Evolutionary conservation across 306 rosid species (phyloP).

Genomic region (Dryas drummondii): DNA sequence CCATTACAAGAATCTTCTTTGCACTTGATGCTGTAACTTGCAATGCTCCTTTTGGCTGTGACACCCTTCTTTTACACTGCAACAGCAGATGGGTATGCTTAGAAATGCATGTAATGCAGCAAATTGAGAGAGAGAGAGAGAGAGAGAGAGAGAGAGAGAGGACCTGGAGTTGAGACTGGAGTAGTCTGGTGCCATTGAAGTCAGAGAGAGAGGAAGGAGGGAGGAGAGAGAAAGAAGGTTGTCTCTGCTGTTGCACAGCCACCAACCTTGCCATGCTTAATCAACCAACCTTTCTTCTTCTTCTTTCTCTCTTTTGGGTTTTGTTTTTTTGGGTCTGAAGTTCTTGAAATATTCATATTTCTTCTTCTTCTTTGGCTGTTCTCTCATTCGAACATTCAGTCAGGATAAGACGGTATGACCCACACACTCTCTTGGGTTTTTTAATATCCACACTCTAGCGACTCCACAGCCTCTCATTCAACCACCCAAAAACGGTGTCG

Average conservation of each 20-base stretch:
- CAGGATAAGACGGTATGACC: constrained; percentile 65
- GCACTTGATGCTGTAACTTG: constrained; percentile 65
- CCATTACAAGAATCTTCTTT: constrained; percentile 93
- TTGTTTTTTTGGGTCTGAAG: constrained; percentile 21
- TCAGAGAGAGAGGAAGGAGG: constrained; percentile 93
- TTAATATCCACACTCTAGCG: not conserved
- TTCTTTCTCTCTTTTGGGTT: constrained; percentile 17
- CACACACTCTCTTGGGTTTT: constrained; percentile 22
- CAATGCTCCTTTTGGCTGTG: constrained; percentile 61
- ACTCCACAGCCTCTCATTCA: constrained; percentile 53
- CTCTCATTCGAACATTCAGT: constrained; percentile 31
- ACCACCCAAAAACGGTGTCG: not conserved
- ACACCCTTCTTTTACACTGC: constrained; percentile 63
- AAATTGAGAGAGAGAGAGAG: not conserved
- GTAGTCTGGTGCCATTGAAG: constrained; percentile 74
- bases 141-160: constrained; percentile 14
- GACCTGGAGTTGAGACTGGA: constrained; percentile 77
- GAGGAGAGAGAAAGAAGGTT: constrained; percentile 65
- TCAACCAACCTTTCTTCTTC: constrained; percentile 10
- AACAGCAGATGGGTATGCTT: not conserved
- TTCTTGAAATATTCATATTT: constrained; percentile 18
- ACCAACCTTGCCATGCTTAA: constrained; percentile 70
- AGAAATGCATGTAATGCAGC: not conserved
- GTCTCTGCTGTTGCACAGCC: constrained; percentile 63
- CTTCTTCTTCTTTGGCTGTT: constrained; percentile 28